Evolutionary conservation across 208 protist species (phyloP).

Genomic region (Porcisia hertigi): DNA sequence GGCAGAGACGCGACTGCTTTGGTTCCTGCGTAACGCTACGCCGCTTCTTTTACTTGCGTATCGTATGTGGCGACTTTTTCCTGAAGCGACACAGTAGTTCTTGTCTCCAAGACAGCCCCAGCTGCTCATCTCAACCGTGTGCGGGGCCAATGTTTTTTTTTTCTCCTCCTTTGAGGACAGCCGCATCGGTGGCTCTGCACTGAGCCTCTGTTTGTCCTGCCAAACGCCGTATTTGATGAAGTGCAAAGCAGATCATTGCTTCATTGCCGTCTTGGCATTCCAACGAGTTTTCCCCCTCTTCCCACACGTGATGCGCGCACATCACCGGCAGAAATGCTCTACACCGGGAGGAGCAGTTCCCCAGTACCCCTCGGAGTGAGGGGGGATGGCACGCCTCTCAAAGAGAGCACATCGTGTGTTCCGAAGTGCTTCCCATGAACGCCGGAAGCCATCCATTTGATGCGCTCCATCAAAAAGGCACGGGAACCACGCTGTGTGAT

Average conservation of each 20-base stretch:
- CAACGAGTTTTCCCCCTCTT: no score
- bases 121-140: background rate
- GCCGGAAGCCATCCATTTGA: constrained; percentile 54
- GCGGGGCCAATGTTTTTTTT: background rate
- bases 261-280: no score
- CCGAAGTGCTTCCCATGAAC: constrained; percentile 74
- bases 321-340: background rate
- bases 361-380: background rate
- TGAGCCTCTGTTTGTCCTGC: background rate
- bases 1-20: background rate
- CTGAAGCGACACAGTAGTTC: background rate
- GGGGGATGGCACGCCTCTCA: constrained; percentile 22
- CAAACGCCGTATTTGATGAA: no score
- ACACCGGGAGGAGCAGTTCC: constrained; percentile 11
- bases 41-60: background rate
- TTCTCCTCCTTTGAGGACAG: background rate
- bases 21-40: background rate
- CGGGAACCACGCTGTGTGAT: constrained; percentile 1
- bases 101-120: background rate
- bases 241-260: no score
- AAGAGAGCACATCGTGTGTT: constrained; percentile 22
- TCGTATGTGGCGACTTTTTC: background rate
- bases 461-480: constrained; percentile 23
- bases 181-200: background rate
- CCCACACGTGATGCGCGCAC: no score